Conservation (phyloP, 371 early-diverging fungal genomes). For the Apophysomyces sp. region DNA sequence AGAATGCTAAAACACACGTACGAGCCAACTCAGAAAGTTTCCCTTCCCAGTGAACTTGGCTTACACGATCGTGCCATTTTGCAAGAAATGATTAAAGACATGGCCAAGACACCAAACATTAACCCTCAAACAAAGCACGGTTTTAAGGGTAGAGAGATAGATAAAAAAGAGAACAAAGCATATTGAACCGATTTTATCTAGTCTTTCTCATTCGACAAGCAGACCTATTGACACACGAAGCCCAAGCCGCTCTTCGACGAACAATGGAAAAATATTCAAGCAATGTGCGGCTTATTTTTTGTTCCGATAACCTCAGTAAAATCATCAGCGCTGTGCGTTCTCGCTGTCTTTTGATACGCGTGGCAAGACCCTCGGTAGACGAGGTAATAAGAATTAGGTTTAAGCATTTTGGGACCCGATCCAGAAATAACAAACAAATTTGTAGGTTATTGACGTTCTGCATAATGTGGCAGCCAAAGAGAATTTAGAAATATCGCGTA, state of each 20-base stretch:
- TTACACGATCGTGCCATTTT: constrained; percentile 95
- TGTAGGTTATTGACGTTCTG: constrained; percentile 63
- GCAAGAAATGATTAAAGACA: constrained; percentile 97
- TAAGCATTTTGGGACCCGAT: not conserved
- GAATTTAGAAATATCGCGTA: constrained; percentile 63
- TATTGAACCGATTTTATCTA: constrained; percentile 21
- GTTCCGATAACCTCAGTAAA: constrained; percentile 87
- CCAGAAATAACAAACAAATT: not conserved
- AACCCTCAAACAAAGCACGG: constrained; percentile 72
- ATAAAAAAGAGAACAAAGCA: not conserved
- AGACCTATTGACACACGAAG: constrained; percentile 89
- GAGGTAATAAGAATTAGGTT: constrained; percentile 52
- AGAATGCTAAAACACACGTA: not conserved
- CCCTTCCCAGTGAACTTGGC: constrained; percentile 79
- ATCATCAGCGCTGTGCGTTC: constrained; percentile 97
- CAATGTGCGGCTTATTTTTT: constrained; percentile 93
- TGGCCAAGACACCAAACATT: constrained; percentile 97
- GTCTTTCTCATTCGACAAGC: constrained; percentile 97
- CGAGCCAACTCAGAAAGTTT: not conserved
- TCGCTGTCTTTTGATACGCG: constrained; percentile 92
- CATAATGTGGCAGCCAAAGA: constrained; percentile 78
- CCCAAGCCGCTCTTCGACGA: constrained; percentile 98
- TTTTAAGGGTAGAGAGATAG: constrained; percentile 77
- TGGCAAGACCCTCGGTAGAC: constrained; percentile 75
- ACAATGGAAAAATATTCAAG: constrained; percentile 99